Base-by-base conservation (phyloP, 78 protist species). In the Dictyostelium firmibasis region DNA sequence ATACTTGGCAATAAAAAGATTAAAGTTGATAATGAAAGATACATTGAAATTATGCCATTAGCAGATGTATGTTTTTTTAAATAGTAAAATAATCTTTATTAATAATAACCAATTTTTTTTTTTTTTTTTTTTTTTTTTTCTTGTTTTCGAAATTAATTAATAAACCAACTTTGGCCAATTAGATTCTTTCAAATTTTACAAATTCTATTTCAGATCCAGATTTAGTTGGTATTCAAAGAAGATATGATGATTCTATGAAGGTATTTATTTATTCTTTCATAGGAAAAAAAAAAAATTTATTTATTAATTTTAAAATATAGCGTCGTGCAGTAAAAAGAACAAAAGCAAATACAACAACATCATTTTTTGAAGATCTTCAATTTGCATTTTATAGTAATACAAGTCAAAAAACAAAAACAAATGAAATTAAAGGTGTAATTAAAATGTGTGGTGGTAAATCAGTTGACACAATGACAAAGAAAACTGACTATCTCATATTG, bases 161-260 rank as follows among this genome's bases (percentile, higher is more conserved):
- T n/a, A n/a, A n/a, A n/a, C n/a, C n/a, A n/a, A n/a, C n/a, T n/a
- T n/a, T n/a, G n/a, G n/a, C n/a, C 43, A 14, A 20, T 8, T 23
- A 88, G 94, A 81, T 89, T 81, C 69, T 89, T 27, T 20, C 33
- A 16, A 89, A 89, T 35, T 89, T 89, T 81, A 16, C 23, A 29
- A 50, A 36, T 33, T 1, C 72, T 8, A 81, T 23, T 4, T 7
- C 9, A 5, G 94, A 89, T 47, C 74, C 74, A 44, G 86, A 89
- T 81, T 31, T 89, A 3, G 33, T 89, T 44, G 94, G 87, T 13
- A 81, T 89, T 5, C 94, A 89, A 69, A 89, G 94, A 81, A 89
- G 94, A 89, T 79, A 69, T 81, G 94, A 89, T 29, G 94, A 89
- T 33, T 36, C 25, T 5, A 87, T 87, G 93, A 50, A 50, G 62